Base-by-base conservation (phyloP, 495 filamentous ascomycete genomes). In the Neurospora sp. region DNA sequence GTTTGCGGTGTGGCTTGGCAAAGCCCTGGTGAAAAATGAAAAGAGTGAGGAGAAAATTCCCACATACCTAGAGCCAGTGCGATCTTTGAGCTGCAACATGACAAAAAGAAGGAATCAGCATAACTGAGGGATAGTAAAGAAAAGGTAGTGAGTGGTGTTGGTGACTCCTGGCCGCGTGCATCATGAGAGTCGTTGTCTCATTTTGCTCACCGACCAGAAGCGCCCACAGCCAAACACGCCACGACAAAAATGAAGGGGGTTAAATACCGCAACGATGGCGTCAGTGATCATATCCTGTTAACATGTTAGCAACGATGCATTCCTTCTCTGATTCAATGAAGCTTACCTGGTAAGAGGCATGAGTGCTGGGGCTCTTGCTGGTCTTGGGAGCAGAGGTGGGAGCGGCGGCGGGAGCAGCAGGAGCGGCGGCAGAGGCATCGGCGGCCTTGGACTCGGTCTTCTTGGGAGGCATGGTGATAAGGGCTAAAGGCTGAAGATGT, bases 201-300 rank as follows among this genome's bases (percentile, higher is more conserved):
- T 70, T 69, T 68, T 69, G 65, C 22, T 31, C 68, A 59, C 74
- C 75, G 74, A 76, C 73, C 69, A 65, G 39, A 69, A 71, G 74
- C 11, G 38, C 61, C 71, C 46, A 72, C 69, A 75, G 41, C 72
- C 35, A 42, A 79, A 77, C 80, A 76, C 81, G 83, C 80, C 78
- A 80, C 79, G 81, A 69, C 6, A 79, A 77, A 78, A 78, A 80
- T 79, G 77, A 77, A 79, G 77, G 76, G 79, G 80, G 70, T 37
- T 77, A 87, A 84, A 80, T 85, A 91, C 89, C 82, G 86, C 84
- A 78, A 90, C 76, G 77, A 91, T 90, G 71, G 88, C 89, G 76
- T 91, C 88, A 48, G 87, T 90, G 79, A 91, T 89, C 89, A 91
- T 91, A 75, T 89, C 89, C 89, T 83, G 61, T 73, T 69, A 41